These are phyloP conservation scores for Lactarius trivialis DNA, from an alignment of 768 basidiomycete genomes.

Conservation along the genomic window DNA sequence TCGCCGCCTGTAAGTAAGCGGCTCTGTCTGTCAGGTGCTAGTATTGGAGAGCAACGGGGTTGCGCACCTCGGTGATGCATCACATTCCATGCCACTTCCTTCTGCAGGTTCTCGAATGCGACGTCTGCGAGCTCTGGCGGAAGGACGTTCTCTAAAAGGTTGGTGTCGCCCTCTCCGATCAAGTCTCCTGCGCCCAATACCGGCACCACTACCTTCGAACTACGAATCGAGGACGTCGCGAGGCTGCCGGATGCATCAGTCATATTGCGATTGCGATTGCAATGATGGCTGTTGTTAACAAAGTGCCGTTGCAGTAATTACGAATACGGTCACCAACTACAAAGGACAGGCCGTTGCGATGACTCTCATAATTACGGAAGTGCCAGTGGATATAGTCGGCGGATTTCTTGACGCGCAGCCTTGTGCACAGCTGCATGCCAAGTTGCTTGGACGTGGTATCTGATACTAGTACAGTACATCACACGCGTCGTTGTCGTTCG, in stretches of 20 bases:
- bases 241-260: background rate
- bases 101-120: slow-evolving; percentile 51
- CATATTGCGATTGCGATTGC: background rate
- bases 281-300: background rate
- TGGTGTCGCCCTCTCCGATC: slow-evolving; percentile 65
- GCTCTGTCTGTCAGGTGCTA: background rate
- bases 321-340: no score
- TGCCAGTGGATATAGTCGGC: no score
- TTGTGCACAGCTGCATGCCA: no score
- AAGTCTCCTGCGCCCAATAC: slow-evolving; percentile 27
- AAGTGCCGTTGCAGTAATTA: no score
- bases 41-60: no score
- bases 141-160: slow-evolving; percentile 51
- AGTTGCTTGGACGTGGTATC: no score
- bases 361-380: no score
- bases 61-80: slow-evolving; percentile 70
- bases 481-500: no score
- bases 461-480: no score
- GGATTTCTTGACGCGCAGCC: no score
- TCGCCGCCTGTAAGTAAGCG: slow-evolving; percentile 50
- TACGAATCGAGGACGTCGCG: background rate
- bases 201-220: slow-evolving; percentile 2
- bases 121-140: slow-evolving; percentile 46
- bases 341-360: no score
- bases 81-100: slow-evolving; percentile 64